These are phyloP conservation scores for Yarrowia osloensis DNA, from an alignment of 805 yeast species.

Conservation along the genomic window DNA sequence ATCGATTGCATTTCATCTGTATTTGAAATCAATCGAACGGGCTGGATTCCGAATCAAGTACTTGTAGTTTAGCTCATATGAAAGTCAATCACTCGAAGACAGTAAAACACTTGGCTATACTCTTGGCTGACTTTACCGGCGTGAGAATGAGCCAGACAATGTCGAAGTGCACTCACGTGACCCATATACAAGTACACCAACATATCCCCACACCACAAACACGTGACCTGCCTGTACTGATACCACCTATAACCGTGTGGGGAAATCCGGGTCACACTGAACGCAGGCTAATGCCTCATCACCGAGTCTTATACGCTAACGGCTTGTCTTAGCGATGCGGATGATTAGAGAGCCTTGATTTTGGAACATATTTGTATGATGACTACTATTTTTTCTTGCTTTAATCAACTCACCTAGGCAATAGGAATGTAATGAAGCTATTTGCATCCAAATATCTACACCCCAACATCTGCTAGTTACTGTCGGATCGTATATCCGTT, in stretches of 20 bases:
- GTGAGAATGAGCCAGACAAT: no score
- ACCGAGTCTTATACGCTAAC: not conserved
- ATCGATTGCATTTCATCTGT: no score
- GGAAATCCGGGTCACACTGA: slow-evolving; percentile 5
- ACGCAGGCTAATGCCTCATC: slow-evolving; percentile 1
- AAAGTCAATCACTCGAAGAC: no score
- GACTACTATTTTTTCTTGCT: not conserved
- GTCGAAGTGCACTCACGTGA: no score
- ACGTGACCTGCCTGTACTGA: not conserved
- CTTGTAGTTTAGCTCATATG: no score
- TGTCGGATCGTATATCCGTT: not conserved
- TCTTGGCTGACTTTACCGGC: no score
- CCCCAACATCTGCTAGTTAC: not conserved
- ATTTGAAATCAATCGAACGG: no score
- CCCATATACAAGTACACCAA: no score
- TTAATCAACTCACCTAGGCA: not conserved
- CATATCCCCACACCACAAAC: no score
- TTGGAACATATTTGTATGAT: not conserved
- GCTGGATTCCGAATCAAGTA: no score
- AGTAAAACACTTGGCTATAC: no score
- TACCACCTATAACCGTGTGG: not conserved
- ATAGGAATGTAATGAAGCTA: not conserved
- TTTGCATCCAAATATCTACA: no score
- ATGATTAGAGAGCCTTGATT: not conserved
- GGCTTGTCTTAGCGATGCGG: not conserved